Percentiles rank a stretch among this genome's conserved stretches.
Conservation (phyloP, 108 stramenopile species). For the Pseudonitzschia delicatissima region DNA sequence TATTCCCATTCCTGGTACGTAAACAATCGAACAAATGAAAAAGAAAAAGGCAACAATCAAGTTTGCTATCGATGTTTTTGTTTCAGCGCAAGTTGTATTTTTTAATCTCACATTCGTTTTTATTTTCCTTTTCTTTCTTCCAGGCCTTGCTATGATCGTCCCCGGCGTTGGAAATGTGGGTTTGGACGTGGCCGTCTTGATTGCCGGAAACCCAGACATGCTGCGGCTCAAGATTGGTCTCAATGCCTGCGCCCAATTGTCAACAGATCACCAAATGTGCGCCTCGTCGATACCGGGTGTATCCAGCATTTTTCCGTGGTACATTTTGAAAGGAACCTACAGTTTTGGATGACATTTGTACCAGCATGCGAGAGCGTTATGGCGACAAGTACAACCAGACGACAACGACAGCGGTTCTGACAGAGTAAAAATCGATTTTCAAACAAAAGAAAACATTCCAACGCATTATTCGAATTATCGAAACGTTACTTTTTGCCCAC, state of each 20-base stretch:
- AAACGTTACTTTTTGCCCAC: too few relatives aligned
- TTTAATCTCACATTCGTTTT: too few relatives aligned
- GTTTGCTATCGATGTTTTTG: too few relatives aligned
- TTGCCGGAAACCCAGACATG: constrained; percentile 39
- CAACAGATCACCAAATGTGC: constrained; percentile 22
- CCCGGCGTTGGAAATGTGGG: constrained; percentile 38
- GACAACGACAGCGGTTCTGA: not conserved
- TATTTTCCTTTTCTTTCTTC: too few relatives aligned
- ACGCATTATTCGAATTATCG: too few relatives aligned
- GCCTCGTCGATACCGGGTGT: constrained; percentile 44
- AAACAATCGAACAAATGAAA: too few relatives aligned
- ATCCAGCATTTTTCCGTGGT: constrained; percentile 40
- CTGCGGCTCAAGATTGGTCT: constrained; percentile 40
- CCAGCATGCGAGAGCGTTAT: not conserved
- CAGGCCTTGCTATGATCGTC: constrained; percentile 30
- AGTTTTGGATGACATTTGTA: constrained; percentile 45
- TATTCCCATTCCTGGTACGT: constrained; percentile 38
- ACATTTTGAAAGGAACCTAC: constrained; percentile 40
- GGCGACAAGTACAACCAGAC: not conserved
- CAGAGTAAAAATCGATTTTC: not conserved
- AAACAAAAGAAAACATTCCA: too few relatives aligned
- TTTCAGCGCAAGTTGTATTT: too few relatives aligned
- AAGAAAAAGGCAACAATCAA: too few relatives aligned
- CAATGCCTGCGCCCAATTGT: constrained; percentile 30
- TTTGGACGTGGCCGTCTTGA: constrained; percentile 35